Evolutionary conservation across 192 early-diverging fungal species (phyloP).

Genomic region (Coemansia sp.): DNA sequence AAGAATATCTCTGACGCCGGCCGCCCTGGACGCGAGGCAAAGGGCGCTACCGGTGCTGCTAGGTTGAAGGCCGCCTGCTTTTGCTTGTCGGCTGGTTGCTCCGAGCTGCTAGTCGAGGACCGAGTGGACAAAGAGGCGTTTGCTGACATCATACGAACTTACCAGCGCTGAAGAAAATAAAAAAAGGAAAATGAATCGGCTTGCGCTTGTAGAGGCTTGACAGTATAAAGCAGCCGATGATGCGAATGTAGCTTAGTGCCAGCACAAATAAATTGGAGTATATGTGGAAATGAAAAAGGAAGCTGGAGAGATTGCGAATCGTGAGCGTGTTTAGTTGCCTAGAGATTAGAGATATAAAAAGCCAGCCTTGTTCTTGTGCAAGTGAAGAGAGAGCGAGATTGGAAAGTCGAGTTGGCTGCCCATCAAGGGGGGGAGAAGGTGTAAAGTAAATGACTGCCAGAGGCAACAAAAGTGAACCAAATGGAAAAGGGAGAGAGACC

Average conservation of each 20-base stretch:
- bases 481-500: neutral
- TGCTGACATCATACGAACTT: constrained; percentile 30
- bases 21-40: constrained; percentile 15
- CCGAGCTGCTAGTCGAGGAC: constrained; percentile 14
- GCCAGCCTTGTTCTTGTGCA: constrained; percentile 1
- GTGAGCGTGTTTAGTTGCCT: too few species aligned
- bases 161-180: neutral
- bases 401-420: too few species aligned
- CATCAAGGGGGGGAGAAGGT: too few species aligned
- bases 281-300: too few species aligned
- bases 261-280: too few species aligned
- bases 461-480: neutral
- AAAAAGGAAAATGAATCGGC: too few species aligned
- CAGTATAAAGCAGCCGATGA: too few species aligned
- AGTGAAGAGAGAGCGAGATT: neutral
- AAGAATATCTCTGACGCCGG: constrained; percentile 47
- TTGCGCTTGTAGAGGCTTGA: too few species aligned
- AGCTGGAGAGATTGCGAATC: too few species aligned
- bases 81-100: constrained; percentile 9
- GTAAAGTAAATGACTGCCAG: neutral
- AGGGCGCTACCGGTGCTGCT: constrained; percentile 23
- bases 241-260: too few species aligned
- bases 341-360: neutral
- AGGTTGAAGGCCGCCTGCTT: constrained; percentile 20
- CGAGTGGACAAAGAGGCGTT: constrained; percentile 13